phyloP scores from a whole-genome alignment of 768 basidiomycete genomes.

The Hygrocybe punicea region DNA sequence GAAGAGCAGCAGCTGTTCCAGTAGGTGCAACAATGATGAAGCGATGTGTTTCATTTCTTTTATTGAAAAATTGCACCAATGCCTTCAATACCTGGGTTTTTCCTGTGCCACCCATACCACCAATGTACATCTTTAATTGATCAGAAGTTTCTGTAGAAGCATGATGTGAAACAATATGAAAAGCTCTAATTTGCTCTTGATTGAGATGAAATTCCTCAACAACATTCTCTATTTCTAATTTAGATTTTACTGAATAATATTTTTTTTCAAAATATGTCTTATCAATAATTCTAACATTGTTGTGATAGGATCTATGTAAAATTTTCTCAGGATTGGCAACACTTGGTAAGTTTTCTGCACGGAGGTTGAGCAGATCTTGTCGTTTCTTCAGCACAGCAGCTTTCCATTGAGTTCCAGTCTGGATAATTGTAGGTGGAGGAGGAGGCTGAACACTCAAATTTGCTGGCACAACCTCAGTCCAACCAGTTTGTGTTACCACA shows the following conservation, averaged over 20 bases:
- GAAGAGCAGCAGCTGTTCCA: slow-evolving; percentile 23
- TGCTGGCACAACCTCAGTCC: neutral
- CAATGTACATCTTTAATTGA: slow-evolving; percentile 33
- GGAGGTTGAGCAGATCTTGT: slow-evolving; percentile 6
- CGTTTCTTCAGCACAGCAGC: slow-evolving; percentile 5
- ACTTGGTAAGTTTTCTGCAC: neutral
- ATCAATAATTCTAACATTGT: slow-evolving; percentile 23
- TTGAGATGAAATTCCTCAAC: too few relatives aligned
- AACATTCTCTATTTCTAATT: slow-evolving; percentile 20
- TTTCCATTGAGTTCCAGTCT: slow-evolving; percentile 11
- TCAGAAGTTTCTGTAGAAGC: slow-evolving; percentile 5
- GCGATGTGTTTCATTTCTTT: slow-evolving; percentile 24
- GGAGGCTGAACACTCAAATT: neutral
- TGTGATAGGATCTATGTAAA: neutral
- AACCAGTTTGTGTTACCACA: slow-evolving; percentile 1
- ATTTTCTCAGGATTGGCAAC: neutral
- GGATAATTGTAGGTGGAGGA: neutral
- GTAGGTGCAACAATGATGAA: slow-evolving; percentile 27
- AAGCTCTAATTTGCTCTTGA: slow-evolving; percentile 30
- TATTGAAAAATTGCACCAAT: slow-evolving; percentile 21
- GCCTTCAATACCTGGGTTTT: slow-evolving; percentile 33
- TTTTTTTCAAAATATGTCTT: slow-evolving; percentile 13
- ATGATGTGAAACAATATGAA: slow-evolving; percentile 32
- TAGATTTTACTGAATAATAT: slow-evolving; percentile 3
- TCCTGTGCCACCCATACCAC: slow-evolving; percentile 35